These are phyloP conservation scores for Perkinsus chesapeaki DNA, from an alignment of 169 alveolate species.

Conservation along the genomic window DNA sequence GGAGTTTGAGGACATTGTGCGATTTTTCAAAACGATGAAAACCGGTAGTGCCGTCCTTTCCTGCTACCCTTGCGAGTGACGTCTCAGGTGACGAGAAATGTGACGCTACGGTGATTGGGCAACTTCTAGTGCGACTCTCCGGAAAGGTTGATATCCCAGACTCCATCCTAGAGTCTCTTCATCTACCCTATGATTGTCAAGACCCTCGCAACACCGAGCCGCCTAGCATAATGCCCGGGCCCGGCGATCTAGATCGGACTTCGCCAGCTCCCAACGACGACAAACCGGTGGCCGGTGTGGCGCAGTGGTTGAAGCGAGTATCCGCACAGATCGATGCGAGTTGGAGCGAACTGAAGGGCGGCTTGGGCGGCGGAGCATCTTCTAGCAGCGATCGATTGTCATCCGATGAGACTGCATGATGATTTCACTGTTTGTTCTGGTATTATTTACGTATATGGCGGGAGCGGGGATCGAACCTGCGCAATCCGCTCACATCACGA, in stretches of 20 bases:
- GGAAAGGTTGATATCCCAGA: background rate
- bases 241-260: background rate
- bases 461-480: no score
- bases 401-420: background rate
- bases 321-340: background rate
- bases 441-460: no score
- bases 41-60: background rate
- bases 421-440: background rate
- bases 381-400: background rate
- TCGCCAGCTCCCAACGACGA: background rate
- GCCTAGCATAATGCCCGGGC: background rate
- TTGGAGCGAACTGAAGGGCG: background rate
- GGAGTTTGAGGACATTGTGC: constrained; percentile 16
- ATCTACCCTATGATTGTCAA: background rate
- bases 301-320: background rate
- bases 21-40: constrained; percentile 10
- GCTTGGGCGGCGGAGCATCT: background rate
- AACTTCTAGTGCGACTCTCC: constrained; percentile 8
- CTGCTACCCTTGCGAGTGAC: background rate
- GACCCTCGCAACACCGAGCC: background rate
- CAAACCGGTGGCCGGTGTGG: background rate
- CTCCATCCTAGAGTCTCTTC: background rate
- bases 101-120: constrained; percentile 12
- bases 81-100: constrained; percentile 11
- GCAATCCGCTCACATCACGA: no score